Evolutionary conservation across 179 eudicot genomes (phyloP).

Genomic region (Patellifolia procumbens): DNA sequence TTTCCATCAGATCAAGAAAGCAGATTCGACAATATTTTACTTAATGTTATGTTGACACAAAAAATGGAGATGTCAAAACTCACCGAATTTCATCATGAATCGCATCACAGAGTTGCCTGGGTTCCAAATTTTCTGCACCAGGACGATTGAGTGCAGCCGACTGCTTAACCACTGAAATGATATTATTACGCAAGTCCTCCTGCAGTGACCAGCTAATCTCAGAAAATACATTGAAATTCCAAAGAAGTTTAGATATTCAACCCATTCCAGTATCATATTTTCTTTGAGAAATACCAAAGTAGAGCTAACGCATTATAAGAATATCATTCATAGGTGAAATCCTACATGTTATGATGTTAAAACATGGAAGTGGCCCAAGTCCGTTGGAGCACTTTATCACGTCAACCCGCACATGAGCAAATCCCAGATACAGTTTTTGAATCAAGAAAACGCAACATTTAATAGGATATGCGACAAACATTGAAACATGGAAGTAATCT

Average conservation of each 20-base stretch:
- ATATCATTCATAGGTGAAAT: neutral
- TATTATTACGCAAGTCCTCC: slow-evolving; percentile 72
- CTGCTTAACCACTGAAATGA: slow-evolving; percentile 66
- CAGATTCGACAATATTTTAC: no score
- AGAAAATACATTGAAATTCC: neutral
- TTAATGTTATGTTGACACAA: no score
- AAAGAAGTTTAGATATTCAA: neutral
- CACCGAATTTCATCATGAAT: slow-evolving; percentile 86
- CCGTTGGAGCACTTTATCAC: no score
- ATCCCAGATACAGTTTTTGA: no score
- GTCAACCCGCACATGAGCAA: no score
- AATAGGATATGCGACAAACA: no score
- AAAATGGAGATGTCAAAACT: slow-evolving; percentile 14
- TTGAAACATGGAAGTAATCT: no score
- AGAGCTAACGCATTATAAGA: neutral
- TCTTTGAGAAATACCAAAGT: neutral
- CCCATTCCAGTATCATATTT: neutral
- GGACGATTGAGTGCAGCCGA: slow-evolving; percentile 67
- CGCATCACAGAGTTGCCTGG: slow-evolving; percentile 79
- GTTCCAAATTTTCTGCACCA: slow-evolving; percentile 72
- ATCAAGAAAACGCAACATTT: no score
- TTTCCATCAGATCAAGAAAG: neutral
- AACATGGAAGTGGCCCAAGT: no score
- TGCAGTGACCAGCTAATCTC: slow-evolving; percentile 30
- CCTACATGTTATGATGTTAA: no score